phyloP scores from a whole-genome alignment of 2,329 filamentous ascomycete species.

The Penicillium sp. region DNA sequence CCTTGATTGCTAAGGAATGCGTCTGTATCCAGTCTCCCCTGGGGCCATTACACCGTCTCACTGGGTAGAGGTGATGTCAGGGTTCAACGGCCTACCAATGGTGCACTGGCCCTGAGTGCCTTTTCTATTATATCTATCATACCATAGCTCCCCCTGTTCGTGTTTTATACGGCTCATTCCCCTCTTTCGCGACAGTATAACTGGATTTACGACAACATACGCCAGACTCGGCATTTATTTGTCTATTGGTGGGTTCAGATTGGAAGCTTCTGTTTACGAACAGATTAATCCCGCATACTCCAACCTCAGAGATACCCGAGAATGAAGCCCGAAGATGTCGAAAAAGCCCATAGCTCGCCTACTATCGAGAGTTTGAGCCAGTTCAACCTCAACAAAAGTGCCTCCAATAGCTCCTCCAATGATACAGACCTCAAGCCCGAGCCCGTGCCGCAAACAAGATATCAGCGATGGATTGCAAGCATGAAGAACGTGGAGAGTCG shows the following conservation, averaged over 20 bases:
- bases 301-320: neutral
- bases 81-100: neutral
- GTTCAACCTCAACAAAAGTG: conserved; percentile 20
- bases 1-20: conserved; percentile 12
- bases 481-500: conserved; percentile 28
- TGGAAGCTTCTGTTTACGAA: neutral
- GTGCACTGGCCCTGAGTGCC: conserved; percentile 1
- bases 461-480: conserved; percentile 22
- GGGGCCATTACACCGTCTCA: conserved; percentile 4
- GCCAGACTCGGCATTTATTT: neutral
- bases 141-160: conserved; percentile 3
- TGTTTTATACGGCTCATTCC: neutral
- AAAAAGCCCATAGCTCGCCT: conserved; percentile 26
- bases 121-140: conserved; percentile 22
- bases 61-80: conserved; percentile 5
- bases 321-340: conserved; percentile 24
- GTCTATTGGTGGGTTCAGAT: neutral
- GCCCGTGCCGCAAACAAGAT: conserved; percentile 13
- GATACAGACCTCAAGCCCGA: conserved; percentile 8
- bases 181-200: neutral
- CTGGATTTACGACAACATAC: conserved; percentile 1
- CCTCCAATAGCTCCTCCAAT: conserved; percentile 2
- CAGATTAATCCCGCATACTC: neutral
- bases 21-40: neutral
- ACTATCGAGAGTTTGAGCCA: conserved; percentile 25